phyloP scores from a whole-genome alignment of 2,329 filamentous ascomycete species.

The Aspergillus sp. region DNA sequence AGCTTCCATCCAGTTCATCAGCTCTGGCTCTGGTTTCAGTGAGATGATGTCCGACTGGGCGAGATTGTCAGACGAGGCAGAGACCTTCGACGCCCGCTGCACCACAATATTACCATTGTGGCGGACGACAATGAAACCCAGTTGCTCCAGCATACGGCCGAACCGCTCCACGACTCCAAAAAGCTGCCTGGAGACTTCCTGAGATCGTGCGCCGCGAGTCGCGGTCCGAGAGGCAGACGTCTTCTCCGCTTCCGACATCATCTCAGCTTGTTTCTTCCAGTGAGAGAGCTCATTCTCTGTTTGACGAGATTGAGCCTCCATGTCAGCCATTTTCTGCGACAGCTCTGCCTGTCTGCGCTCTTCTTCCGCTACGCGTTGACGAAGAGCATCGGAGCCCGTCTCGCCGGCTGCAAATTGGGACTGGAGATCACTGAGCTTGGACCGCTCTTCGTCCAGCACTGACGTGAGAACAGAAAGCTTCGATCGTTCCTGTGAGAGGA shows the following conservation, averaged over 20 bases:
- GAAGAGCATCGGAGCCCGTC: conserved; percentile 70
- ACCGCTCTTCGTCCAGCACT: conserved; percentile 57
- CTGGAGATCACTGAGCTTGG: conserved; percentile 61
- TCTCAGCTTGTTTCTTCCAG: conserved; percentile 52
- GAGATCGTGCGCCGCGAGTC: conserved; percentile 62
- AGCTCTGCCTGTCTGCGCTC: conserved; percentile 62
- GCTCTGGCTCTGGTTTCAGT: conserved; percentile 54
- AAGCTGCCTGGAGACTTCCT: conserved; percentile 74
- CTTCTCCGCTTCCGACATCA: conserved; percentile 23
- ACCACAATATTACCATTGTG: conserved; percentile 66
- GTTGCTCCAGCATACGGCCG: conserved; percentile 71
- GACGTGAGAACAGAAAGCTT: conserved; percentile 40
- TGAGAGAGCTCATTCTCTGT: conserved; percentile 67
- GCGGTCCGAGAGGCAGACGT: conserved; percentile 51
- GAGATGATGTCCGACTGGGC: conserved; percentile 28
- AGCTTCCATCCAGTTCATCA: conserved; percentile 75
- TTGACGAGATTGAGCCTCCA: conserved; percentile 66
- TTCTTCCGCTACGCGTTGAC: conserved; percentile 65
- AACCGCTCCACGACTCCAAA: conserved; percentile 79
- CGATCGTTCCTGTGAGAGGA: conserved; percentile 41
- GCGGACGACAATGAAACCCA: conserved; percentile 74
- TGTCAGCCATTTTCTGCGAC: conserved; percentile 61
- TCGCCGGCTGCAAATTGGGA: conserved; percentile 71
- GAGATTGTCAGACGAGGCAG: conserved; percentile 29
- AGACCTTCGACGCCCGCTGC: conserved; percentile 58